These are phyloP conservation scores for Venturia effusa DNA, from an alignment of 2,329 filamentous ascomycete species.

Conservation along the genomic window DNA sequence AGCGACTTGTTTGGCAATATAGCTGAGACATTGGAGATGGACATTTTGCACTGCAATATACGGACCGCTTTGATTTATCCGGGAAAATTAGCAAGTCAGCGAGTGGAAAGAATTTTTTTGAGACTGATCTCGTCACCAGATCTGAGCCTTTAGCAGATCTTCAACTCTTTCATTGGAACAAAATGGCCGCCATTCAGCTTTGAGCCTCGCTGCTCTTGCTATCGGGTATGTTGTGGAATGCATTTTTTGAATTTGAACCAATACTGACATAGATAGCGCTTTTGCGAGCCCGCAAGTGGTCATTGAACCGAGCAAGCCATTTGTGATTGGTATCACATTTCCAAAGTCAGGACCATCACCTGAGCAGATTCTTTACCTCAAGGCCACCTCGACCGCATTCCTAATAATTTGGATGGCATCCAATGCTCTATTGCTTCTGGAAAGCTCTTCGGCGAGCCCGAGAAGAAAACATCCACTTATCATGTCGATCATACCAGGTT, in stretches of 20 bases:
- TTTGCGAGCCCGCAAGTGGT: neutral
- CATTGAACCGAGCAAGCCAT: neutral
- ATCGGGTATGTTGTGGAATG: neutral
- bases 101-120: neutral
- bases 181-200: neutral
- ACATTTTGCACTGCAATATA: neutral
- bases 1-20: neutral
- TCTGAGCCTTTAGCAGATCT: no score
- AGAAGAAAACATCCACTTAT: slow-evolving; percentile 2
- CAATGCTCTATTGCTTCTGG: neutral
- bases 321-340: slow-evolving; percentile 4
- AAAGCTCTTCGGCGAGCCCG: neutral
- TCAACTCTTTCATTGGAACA: neutral
- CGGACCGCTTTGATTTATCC: neutral
- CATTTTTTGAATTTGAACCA: no score
- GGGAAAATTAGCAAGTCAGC: neutral
- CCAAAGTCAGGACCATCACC: neutral
- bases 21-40: neutral
- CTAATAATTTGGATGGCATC: neutral
- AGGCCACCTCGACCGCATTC: neutral
- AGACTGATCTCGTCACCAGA: no score
- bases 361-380: slow-evolving; percentile 1
- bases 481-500: neutral
- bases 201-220: slow-evolving; percentile 1
- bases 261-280: neutral